phyloP scores from a whole-genome alignment of 2,329 filamentous ascomycete genomes.

The Tolypocladium ophioglossoides region DNA sequence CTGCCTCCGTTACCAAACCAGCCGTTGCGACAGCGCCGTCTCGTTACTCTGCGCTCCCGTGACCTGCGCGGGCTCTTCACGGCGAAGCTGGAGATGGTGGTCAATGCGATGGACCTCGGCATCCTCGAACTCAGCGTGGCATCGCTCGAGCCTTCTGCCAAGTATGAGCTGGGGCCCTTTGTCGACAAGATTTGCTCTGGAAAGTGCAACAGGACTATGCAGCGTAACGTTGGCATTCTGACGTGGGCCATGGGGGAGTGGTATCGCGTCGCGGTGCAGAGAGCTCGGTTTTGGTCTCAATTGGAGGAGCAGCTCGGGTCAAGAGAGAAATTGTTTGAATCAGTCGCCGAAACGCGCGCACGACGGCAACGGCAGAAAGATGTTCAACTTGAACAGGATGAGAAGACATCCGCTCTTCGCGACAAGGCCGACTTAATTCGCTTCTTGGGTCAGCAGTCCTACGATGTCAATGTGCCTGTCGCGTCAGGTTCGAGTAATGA shows the following conservation, averaged over 20 bases:
- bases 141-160: constrained; percentile 46
- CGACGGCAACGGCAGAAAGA: constrained; percentile 12
- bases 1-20: constrained; percentile 24
- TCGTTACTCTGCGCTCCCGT: constrained; percentile 37
- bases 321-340: constrained; percentile 16
- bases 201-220: constrained; percentile 31
- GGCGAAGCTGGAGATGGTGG: constrained; percentile 45
- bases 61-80: constrained; percentile 41
- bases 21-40: constrained; percentile 40
- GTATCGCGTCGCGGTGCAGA: constrained; percentile 47
- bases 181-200: constrained; percentile 30
- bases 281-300: constrained; percentile 52
- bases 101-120: constrained; percentile 40
- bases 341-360: constrained; percentile 12
- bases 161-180: constrained; percentile 46
- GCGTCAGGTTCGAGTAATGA: constrained; percentile 19
- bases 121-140: constrained; percentile 43
- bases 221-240: constrained; percentile 47
- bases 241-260: constrained; percentile 62
- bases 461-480: constrained; percentile 31
- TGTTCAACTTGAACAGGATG: constrained; percentile 11
- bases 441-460: constrained; percentile 40
- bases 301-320: constrained; percentile 36
- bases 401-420: constrained; percentile 5
- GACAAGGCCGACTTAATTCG: constrained; percentile 35